phyloP scores from a whole-genome alignment of 208 protist species.

The Crithidia acanthocephali region DNA sequence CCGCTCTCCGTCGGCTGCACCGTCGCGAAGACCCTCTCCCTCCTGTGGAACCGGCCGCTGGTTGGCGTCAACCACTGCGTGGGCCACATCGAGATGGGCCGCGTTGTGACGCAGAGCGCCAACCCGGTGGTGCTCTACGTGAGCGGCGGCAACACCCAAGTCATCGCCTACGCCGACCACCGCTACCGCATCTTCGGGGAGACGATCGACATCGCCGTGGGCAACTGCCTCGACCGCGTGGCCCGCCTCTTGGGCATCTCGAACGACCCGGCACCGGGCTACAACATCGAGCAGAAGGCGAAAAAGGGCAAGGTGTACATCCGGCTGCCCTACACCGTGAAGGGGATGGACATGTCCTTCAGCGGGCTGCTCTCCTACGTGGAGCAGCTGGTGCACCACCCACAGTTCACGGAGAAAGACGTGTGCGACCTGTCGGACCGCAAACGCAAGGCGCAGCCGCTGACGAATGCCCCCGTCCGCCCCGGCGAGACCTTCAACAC shows the following conservation, averaged over 20 bases:
- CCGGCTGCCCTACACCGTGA: conserved; percentile 97
- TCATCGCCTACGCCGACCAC: conserved; percentile 95
- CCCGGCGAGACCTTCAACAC: conserved; percentile 78
- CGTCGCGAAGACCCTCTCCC: conserved; percentile 75
- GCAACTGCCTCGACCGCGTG: conserved; percentile 98
- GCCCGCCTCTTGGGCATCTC: conserved; percentile 96
- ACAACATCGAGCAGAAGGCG: conserved; percentile 99
- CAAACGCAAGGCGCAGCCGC: conserved; percentile 36
- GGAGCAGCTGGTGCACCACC: conserved; percentile 73
- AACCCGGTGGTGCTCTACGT: conserved; percentile 99
- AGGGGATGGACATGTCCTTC: conserved; percentile 98
- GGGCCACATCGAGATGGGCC: conserved; percentile 99
- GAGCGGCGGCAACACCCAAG: conserved; percentile 99
- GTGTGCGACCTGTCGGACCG: conserved; percentile 27
- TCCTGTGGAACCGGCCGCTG: conserved; percentile 92
- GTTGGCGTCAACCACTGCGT: conserved; percentile 99
- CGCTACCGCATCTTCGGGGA: conserved; percentile 99
- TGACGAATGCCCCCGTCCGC: conserved; percentile 37
- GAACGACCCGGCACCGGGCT: conserved; percentile 99
- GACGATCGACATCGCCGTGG: conserved; percentile 99
- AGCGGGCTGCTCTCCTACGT: conserved; percentile 95
- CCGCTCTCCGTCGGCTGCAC: conserved; percentile 93
- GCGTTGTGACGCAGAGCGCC: conserved; percentile 93
- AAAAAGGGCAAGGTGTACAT: conserved; percentile 84
- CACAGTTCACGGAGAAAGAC: conserved; percentile 61